Base-by-base conservation (phyloP, 176 grass and related monocot species). In the Melocanna baccifera region DNA sequence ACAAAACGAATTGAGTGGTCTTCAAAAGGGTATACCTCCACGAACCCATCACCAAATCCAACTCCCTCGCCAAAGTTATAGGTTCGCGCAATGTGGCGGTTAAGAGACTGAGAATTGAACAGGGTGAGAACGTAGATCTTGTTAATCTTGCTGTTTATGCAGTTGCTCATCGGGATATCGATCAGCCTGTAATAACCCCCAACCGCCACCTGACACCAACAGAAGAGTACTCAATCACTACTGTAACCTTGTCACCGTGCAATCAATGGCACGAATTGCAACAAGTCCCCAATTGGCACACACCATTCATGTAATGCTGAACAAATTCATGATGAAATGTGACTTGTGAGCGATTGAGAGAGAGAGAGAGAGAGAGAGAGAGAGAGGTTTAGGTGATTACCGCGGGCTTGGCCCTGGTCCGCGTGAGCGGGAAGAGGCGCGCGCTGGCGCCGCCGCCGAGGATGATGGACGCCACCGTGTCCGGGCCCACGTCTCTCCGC, bases 401-500 rank as follows among this genome's bases (percentile, higher is more conserved):
- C 51, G 94, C 94, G 19, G 94, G 94, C 82, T 94, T 97, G 30
- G 94, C 94, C 81, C 94, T 89, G 65, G 86, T 97, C 45, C 62
- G 80, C 13, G 94, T 97, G 66, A 97, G 92, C 68, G 94, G 94
- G 65, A 97, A 94, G 62, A 97, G 92, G 9, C 90, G 94, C 82
- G 91, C 85, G n/a, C 94, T 92, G 9, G 86, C 89, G 16, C 92
- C 94, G 41, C 94, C 94, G 10, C 94, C 92, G 53, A 97, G 81
- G 81, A 94, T 92, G 81, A 97, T 94, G 63, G 94, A 92, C 25
- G 88, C 79, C 80, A 97, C 94, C 6, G 80, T 79, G 71, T 88
- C 85, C 34, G 94, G 91, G 56, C 78, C 70, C n/a, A 86, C 89
- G 28, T 74, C 82, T 59, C 59, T 92, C 59, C 56, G 62, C 73